A percentile compares a stretch with the other conserved stretches of the same genome.
These are phyloP conservation scores for Penicillium sp. DNA, from an alignment of 2,329 filamentous ascomycete species.

Conservation along the genomic window DNA sequence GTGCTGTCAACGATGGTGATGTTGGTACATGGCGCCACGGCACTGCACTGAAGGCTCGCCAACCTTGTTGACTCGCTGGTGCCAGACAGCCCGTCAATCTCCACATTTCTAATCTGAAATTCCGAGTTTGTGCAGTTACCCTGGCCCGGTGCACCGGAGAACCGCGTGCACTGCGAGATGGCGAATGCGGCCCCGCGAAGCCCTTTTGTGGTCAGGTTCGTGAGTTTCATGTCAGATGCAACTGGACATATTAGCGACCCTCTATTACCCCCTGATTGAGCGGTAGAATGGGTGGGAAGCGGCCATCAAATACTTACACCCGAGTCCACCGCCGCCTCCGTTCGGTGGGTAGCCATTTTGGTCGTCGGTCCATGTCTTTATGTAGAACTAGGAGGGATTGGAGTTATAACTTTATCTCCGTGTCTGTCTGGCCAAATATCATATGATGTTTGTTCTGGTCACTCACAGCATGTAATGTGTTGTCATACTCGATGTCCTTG, in stretches of 20 bases:
- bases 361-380: slow-evolving; percentile 60
- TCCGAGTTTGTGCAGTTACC: slow-evolving; percentile 40
- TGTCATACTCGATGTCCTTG: slow-evolving; percentile 46
- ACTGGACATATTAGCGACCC: slow-evolving; percentile 5
- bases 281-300: neutral
- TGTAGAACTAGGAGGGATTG: slow-evolving; percentile 32
- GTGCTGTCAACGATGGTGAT: slow-evolving; percentile 18
- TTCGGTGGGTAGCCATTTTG: slow-evolving; percentile 54
- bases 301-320: slow-evolving; percentile 40
- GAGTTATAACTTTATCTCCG: neutral
- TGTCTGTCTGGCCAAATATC: neutral
- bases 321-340: slow-evolving; percentile 56
- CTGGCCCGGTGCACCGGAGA: slow-evolving; percentile 27
- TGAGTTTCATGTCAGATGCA: slow-evolving; percentile 36
- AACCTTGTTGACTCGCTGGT: slow-evolving; percentile 18
- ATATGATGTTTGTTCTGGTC: neutral
- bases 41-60: slow-evolving; percentile 32
- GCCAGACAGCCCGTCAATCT: slow-evolving; percentile 16
- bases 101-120: slow-evolving; percentile 40
- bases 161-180: slow-evolving; percentile 42
- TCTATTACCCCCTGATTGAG: too few species aligned
- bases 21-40: slow-evolving; percentile 24
- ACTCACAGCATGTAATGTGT: slow-evolving; percentile 45
- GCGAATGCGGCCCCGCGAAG: slow-evolving; percentile 31
- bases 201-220: slow-evolving; percentile 30